Percentiles rank a stretch among this genome's conserved stretches.
Conservation (phyloP, 257 asterid species). For the Fraxinus anomala region DNA sequence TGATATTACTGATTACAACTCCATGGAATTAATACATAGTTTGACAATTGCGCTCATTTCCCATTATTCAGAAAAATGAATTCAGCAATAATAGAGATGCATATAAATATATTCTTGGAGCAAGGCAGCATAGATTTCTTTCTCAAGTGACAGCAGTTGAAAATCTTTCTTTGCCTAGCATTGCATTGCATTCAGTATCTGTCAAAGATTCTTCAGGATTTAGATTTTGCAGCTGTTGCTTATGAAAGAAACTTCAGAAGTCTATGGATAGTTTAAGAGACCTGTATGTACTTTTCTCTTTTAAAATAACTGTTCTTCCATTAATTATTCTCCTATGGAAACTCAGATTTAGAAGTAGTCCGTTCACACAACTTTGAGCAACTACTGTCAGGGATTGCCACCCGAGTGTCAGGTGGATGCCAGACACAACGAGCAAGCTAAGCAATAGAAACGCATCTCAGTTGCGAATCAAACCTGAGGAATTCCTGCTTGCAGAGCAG, state of each 20-base stretch:
- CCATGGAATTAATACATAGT: not conserved
- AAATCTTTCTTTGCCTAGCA: not conserved
- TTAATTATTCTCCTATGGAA: not conserved
- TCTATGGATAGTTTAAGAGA: not conserved
- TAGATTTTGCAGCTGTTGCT: slow-evolving; percentile 10
- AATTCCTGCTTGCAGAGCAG: slow-evolving; percentile 81
- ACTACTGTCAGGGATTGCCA: slow-evolving; percentile 2
- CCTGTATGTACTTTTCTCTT: not conserved
- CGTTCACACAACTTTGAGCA: slow-evolving; percentile 10
- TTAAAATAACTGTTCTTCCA: not conserved
- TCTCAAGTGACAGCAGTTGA: not conserved
- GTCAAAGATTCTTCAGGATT: not conserved
- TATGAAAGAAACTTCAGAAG: slow-evolving; percentile 18
- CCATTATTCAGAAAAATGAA: not conserved
- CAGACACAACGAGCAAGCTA: slow-evolving; percentile 1
- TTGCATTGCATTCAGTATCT: not conserved
- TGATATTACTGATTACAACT: not conserved
- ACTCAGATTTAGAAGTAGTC: slow-evolving; percentile 7
- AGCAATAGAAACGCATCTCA: slow-evolving; percentile 18
- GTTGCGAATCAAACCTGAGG: slow-evolving; percentile 71
- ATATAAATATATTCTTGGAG: slow-evolving; percentile 1
- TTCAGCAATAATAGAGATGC: not conserved
- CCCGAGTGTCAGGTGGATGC: slow-evolving; percentile 3
- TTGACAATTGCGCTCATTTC: not conserved
- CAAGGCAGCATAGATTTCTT: not conserved